phyloP scores from a whole-genome alignment of 2,329 filamentous ascomycete species.

The Botrytis tulipae region DNA sequence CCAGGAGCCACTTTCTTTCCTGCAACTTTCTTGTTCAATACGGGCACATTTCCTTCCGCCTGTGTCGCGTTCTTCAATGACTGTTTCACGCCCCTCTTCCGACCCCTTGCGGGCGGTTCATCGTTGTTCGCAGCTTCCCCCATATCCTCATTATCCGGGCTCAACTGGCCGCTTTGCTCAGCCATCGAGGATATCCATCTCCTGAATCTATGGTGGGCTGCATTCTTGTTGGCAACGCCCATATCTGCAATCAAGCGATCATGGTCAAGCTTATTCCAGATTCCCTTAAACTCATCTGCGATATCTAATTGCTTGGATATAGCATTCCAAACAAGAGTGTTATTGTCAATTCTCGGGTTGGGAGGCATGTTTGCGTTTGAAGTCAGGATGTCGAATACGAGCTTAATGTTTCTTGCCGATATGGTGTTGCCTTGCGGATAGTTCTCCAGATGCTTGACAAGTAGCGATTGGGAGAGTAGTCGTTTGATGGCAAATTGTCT shows the following conservation, averaged over 20 bases:
- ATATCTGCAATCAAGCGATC: neutral
- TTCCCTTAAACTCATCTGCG: neutral
- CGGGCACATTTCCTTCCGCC: neutral
- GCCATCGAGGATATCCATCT: neutral
- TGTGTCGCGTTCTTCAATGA: neutral
- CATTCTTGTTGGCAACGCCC: constrained; percentile 4
- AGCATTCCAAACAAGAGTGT: constrained; percentile 3
- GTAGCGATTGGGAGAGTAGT: neutral
- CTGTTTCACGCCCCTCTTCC: too few relatives aligned
- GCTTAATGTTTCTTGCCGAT: neutral
- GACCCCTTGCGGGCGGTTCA: neutral
- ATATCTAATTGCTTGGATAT: neutral
- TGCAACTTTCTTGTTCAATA: neutral
- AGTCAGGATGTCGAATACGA: neutral
- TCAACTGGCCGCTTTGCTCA: neutral
- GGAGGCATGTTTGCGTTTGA: neutral
- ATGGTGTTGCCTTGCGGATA: neutral
- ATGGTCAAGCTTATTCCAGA: constrained; percentile 1
- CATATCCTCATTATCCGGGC: neutral
- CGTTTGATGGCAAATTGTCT: neutral
- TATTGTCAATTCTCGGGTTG: neutral
- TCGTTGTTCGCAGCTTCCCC: neutral
- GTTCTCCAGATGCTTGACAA: neutral
- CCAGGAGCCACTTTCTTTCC: neutral
- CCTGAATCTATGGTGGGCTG: constrained; percentile 2